These are phyloP conservation scores for Talaromyces atroroseus DNA, from an alignment of 2,329 filamentous ascomycete genomes.

Conservation along the genomic window DNA sequence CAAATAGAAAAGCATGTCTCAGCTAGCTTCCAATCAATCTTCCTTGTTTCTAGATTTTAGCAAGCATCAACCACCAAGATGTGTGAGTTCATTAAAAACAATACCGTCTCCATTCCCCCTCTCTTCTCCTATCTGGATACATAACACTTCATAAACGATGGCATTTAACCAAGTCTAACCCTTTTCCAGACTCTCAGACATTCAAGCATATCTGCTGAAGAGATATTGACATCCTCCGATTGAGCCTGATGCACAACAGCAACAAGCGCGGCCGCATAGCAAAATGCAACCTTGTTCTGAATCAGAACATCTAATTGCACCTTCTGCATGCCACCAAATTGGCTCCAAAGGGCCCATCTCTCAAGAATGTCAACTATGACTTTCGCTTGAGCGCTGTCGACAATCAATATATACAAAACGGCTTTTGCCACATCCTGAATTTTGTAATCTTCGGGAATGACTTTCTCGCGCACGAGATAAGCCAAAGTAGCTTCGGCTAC, in stretches of 20 bases:
- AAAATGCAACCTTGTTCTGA: constrained; percentile 21
- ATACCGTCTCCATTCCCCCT: background rate
- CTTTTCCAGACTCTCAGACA: constrained; percentile 26
- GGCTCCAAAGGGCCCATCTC: constrained; percentile 23
- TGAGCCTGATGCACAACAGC: constrained; percentile 19
- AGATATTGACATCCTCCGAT: constrained; percentile 17
- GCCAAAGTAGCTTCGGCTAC: constrained; percentile 22
- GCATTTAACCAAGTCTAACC: constrained; percentile 22
- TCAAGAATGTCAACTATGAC: constrained; percentile 21
- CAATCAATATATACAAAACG: constrained; percentile 24
- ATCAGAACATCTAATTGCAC: constrained; percentile 20
- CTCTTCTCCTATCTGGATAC: background rate
- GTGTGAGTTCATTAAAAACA: background rate
- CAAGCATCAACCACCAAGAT: background rate
- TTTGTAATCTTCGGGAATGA: constrained; percentile 21
- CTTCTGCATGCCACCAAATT: constrained; percentile 23
- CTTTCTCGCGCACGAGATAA: constrained; percentile 20
- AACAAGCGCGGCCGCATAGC: constrained; percentile 23
- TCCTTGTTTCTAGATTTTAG: background rate
- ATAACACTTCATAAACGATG: background rate
- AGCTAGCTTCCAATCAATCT: background rate
- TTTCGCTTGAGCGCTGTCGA: constrained; percentile 19
- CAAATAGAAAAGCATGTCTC: background rate
- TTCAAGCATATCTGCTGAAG: constrained; percentile 25
- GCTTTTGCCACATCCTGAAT: constrained; percentile 20